These are phyloP conservation scores for Fusarium albidum DNA, from an alignment of 2,329 filamentous ascomycete genomes.

Conservation along the genomic window DNA sequence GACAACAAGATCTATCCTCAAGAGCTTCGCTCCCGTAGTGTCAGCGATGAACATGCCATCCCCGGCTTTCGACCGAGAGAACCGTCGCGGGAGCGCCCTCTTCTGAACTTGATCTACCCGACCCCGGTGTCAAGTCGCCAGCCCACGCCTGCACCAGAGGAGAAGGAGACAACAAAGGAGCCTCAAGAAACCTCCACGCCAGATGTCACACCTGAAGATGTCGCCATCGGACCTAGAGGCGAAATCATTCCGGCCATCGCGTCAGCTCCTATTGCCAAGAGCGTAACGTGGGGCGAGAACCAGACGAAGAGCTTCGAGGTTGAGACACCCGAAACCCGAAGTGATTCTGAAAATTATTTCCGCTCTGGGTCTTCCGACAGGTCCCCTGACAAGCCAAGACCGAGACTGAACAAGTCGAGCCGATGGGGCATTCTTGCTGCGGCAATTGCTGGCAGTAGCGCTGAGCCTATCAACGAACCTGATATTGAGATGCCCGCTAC, in stretches of 20 bases:
- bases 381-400: slow-evolving; percentile 42
- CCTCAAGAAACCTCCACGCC: slow-evolving; percentile 31
- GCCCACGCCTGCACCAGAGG: slow-evolving; percentile 53
- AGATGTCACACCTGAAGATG: slow-evolving; percentile 42
- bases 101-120: slow-evolving; percentile 68
- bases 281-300: slow-evolving; percentile 71
- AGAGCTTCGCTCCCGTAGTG: slow-evolving; percentile 48
- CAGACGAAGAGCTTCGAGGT: slow-evolving; percentile 70
- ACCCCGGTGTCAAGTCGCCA: slow-evolving; percentile 58
- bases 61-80: slow-evolving; percentile 57
- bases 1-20: slow-evolving; percentile 67
- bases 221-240: slow-evolving; percentile 50
- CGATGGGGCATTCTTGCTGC: slow-evolving; percentile 63
- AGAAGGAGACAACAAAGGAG: slow-evolving; percentile 26
- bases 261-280: slow-evolving; percentile 53
- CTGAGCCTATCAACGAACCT: slow-evolving; percentile 47
- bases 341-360: slow-evolving; percentile 43
- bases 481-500: slow-evolving; percentile 32
- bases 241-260: slow-evolving; percentile 49
- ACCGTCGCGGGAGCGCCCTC: slow-evolving; percentile 62
- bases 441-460: slow-evolving; percentile 54
- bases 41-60: slow-evolving; percentile 35
- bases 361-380: slow-evolving; percentile 24
- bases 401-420: slow-evolving; percentile 50
- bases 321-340: slow-evolving; percentile 62